phyloP scores from a whole-genome alignment of 805 yeast species.

The Candida silvicultrix region DNA sequence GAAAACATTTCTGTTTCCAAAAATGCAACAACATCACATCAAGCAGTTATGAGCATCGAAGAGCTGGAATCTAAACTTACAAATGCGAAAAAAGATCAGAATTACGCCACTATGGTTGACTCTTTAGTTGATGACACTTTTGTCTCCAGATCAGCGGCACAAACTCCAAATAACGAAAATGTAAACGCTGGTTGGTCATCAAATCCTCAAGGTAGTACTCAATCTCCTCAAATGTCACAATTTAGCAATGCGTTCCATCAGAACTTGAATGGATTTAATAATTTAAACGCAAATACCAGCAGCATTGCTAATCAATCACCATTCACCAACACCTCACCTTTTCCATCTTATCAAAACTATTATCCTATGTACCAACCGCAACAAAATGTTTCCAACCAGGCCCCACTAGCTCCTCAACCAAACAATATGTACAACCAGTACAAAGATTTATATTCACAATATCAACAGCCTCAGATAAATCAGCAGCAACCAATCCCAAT shows the following conservation, averaged over 20 bases:
- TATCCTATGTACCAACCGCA: constrained; percentile 3
- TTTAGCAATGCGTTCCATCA: not conserved
- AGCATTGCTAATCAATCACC: not conserved
- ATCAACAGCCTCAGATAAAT: constrained; percentile 2
- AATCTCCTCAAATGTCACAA: not conserved
- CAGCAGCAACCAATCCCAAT: not conserved
- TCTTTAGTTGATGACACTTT: constrained; percentile 21
- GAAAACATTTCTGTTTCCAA: not conserved
- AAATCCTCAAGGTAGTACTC: not conserved
- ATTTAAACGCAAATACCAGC: not conserved
- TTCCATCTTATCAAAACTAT: constrained; percentile 6
- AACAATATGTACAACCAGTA: not conserved
- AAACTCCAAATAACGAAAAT: not conserved
- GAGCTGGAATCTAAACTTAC: constrained; percentile 8
- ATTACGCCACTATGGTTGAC: constrained; percentile 23
- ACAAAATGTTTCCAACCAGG: not conserved
- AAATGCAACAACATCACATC: not conserved
- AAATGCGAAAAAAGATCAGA: constrained; percentile 1
- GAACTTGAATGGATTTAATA: not conserved
- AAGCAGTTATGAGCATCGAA: constrained; percentile 5
- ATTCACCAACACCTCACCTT: not conserved
- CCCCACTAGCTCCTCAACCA: not conserved
- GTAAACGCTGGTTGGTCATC: not conserved
- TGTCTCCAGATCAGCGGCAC: not conserved
- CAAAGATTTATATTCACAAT: not conserved